These are phyloP conservation scores for Rhizopogon vesiculosus DNA, from an alignment of 768 basidiomycete genomes.

Conservation along the genomic window DNA sequence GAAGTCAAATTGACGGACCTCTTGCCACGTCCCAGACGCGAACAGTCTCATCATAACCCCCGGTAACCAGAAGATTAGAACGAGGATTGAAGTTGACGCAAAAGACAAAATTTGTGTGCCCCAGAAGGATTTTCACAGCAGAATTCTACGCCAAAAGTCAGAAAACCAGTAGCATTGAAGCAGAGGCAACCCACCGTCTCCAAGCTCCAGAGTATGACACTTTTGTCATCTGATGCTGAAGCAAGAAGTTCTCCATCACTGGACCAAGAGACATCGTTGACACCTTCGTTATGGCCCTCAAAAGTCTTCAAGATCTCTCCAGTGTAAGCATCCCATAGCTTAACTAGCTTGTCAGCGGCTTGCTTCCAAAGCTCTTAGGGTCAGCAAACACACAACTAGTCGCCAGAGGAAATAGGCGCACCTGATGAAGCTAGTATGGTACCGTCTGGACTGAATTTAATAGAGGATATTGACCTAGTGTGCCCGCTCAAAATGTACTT, in stretches of 20 bases:
- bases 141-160: slow-evolving; percentile 38
- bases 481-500: slow-evolving; percentile 77
- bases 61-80: slow-evolving; percentile 88
- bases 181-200: slow-evolving; percentile 43
- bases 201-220: slow-evolving; percentile 80
- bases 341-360: slow-evolving; percentile 83
- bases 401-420: slow-evolving; percentile 33
- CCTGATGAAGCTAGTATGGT: slow-evolving; percentile 78
- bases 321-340: slow-evolving; percentile 72
- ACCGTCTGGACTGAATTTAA: slow-evolving; percentile 90
- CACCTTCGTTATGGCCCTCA: slow-evolving; percentile 72
- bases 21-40: slow-evolving; percentile 94
- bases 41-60: slow-evolving; percentile 94
- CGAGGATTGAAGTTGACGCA: slow-evolving; percentile 90
- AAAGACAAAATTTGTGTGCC: slow-evolving; percentile 93
- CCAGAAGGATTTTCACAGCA: slow-evolving; percentile 61
- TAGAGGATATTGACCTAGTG: slow-evolving; percentile 70
- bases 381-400: slow-evolving; percentile 7
- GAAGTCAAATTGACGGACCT: slow-evolving; percentile 41
- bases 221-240: slow-evolving; percentile 91
- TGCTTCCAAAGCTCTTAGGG: slow-evolving; percentile 35
- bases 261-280: slow-evolving; percentile 92
- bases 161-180: background rate
- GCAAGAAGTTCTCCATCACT: slow-evolving; percentile 78
- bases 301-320: slow-evolving; percentile 73